phyloP scores from a whole-genome alignment of 306 rosid species.

The Mimosa pudica region DNA sequence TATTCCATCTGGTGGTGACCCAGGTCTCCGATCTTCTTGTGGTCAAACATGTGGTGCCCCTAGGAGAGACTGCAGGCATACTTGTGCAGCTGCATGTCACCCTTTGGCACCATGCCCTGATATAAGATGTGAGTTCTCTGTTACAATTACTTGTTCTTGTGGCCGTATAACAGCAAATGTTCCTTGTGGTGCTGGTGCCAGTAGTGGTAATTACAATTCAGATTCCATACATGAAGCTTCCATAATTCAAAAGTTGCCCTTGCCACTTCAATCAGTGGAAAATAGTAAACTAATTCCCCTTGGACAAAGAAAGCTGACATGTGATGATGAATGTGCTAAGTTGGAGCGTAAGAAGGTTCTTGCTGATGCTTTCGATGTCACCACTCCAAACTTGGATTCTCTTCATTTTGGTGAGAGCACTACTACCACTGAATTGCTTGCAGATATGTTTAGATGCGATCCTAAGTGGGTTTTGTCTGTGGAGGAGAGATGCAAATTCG shows the following conservation, averaged over 20 bases:
- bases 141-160: conserved; percentile 80
- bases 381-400: conserved; percentile 69
- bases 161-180: conserved; percentile 72
- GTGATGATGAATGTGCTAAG: conserved; percentile 94
- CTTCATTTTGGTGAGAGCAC: conserved; percentile 82
- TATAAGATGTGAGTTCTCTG: conserved; percentile 61
- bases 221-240: conserved; percentile 75
- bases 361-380: conserved; percentile 90
- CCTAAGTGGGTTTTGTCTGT: conserved; percentile 86
- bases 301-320: conserved; percentile 81
- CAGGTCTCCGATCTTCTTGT: conserved; percentile 63
- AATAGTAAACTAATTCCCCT: conserved; percentile 64
- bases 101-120: conserved; percentile 81
- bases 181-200: conserved; percentile 86
- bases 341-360: conserved; percentile 84
- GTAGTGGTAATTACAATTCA: conserved; percentile 50
- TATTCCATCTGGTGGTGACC: conserved; percentile 39
- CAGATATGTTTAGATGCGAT: conserved; percentile 74
- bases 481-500: conserved; percentile 89
- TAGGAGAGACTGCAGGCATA: conserved; percentile 86
- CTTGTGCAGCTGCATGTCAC: conserved; percentile 82
- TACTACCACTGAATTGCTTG: conserved; percentile 59
- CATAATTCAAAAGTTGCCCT: conserved; percentile 70
- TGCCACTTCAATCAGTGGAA: conserved; percentile 71
- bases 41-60: conserved; percentile 96